These are phyloP conservation scores for Phyllosticta citribraziliensis DNA, from an alignment of 2,329 filamentous ascomycete species.

Conservation along the genomic window DNA sequence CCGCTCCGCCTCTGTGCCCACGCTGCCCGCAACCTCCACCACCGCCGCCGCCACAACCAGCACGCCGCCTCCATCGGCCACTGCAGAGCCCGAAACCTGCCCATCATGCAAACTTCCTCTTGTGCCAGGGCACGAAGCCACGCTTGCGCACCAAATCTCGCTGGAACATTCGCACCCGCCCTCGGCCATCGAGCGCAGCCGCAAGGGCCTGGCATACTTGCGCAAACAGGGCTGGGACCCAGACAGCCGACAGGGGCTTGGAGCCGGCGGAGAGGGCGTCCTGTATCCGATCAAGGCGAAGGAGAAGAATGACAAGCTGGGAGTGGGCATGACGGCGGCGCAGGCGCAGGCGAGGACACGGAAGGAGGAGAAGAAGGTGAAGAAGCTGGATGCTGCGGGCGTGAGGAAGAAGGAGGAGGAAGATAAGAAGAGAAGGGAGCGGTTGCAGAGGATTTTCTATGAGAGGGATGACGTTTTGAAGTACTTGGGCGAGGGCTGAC, in stretches of 20 bases:
- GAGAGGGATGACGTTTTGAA: constrained; percentile 63
- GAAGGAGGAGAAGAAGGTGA: constrained; percentile 18
- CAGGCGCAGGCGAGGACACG: constrained; percentile 17
- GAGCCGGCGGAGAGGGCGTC: constrained; percentile 58
- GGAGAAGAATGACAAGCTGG: constrained; percentile 64
- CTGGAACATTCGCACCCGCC: constrained; percentile 61
- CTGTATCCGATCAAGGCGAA: constrained; percentile 63
- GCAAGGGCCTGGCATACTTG: constrained; percentile 60
- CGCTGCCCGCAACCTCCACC: background rate
- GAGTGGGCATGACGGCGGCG: constrained; percentile 52
- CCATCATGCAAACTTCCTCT: constrained; percentile 29
- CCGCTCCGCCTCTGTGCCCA: background rate
- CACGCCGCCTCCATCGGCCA: constrained; percentile 8
- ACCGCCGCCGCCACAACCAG: constrained; percentile 3
- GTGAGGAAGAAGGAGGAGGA: constrained; percentile 52
- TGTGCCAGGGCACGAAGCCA: constrained; percentile 45
- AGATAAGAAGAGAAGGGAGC: constrained; percentile 53
- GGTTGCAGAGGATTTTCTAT: constrained; percentile 62
- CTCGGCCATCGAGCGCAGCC: constrained; percentile 57
- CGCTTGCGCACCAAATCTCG: constrained; percentile 61
- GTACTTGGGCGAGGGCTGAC: constrained; percentile 47
- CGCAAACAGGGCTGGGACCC: constrained; percentile 64
- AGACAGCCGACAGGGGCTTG: constrained; percentile 62
- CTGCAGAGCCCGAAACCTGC: constrained; percentile 17
- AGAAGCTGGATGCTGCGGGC: constrained; percentile 33